These are phyloP conservation scores for Adansonia rubrostipa DNA, from an alignment of 441 rosid species.

Conservation along the genomic window DNA sequence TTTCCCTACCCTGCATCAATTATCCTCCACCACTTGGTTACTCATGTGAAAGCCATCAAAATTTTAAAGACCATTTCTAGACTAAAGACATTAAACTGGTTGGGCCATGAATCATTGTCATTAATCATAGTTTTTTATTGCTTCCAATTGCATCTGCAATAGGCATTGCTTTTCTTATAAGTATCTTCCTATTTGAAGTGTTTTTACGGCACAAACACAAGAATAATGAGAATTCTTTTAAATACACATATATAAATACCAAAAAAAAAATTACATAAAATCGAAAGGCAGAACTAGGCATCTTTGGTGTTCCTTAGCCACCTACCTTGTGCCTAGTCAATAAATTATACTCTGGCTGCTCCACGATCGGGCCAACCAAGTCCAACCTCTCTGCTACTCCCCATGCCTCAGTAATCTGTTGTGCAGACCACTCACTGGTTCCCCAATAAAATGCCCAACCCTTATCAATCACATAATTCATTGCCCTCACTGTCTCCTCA, in stretches of 20 bases:
- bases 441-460: conserved; percentile 99
- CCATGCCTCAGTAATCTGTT: conserved; percentile 97
- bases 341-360: conserved; percentile 92
- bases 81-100: not conserved
- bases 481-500: conserved; percentile 94
- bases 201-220: not conserved
- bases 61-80: not conserved
- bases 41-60: not conserved
- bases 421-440: conserved; percentile 97
- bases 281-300: not conserved
- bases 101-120: not conserved
- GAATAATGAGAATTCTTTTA: not conserved
- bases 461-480: conserved; percentile 91
- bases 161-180: not conserved
- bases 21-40: not conserved
- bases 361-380: conserved; percentile 88
- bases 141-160: not conserved
- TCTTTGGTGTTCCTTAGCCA: not conserved
- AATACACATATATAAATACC: not conserved
- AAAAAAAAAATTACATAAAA: not conserved
- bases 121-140: not conserved
- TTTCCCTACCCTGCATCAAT: not conserved
- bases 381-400: conserved; percentile 82
- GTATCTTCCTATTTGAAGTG: not conserved
- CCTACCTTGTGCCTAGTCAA: conserved; percentile 85